These are phyloP conservation scores for Cadophora sp. DNA, from an alignment of 2,329 filamentous ascomycete species.

Conservation along the genomic window DNA sequence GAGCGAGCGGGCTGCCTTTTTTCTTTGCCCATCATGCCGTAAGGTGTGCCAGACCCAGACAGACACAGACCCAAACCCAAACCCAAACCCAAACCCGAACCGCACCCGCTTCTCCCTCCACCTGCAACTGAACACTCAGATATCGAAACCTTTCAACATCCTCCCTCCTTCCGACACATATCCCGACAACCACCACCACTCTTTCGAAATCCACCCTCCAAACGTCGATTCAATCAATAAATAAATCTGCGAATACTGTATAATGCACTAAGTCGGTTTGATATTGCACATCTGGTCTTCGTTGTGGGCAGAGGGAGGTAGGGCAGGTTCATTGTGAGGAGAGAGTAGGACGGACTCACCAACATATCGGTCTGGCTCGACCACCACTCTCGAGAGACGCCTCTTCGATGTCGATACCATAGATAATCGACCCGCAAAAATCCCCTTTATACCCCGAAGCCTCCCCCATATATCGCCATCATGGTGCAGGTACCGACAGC, in stretches of 20 bases:
- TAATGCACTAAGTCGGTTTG: constrained; percentile 20
- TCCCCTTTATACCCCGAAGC: not conserved
- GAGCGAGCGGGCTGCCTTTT: not conserved
- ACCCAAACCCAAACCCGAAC: constrained; percentile 5
- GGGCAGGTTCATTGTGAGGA: constrained; percentile 23
- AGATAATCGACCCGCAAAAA: constrained; percentile 27
- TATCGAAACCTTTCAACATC: constrained; percentile 14
- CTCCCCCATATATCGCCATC: constrained; percentile 24
- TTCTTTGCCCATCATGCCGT: not conserved
- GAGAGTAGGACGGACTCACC: constrained; percentile 19
- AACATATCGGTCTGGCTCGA: constrained; percentile 23
- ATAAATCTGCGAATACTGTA: constrained; percentile 8
- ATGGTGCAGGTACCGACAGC: constrained; percentile 45
- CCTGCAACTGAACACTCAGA: constrained; percentile 7
- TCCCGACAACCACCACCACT: not conserved
- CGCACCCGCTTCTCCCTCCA: constrained; percentile 1
- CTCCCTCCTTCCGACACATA: constrained; percentile 10
- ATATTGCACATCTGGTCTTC: constrained; percentile 23
- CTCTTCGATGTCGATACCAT: constrained; percentile 40
- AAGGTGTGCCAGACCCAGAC: constrained; percentile 11
- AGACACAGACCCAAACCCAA: too few species aligned
- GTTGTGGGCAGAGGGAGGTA: constrained; percentile 13
- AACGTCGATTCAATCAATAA: constrained; percentile 4
- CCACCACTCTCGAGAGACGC: constrained; percentile 16
- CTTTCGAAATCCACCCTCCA: not conserved